Conservation (phyloP, 2,329 filamentous ascomycete genomes). For the Colletotrichum abscissum region DNA sequence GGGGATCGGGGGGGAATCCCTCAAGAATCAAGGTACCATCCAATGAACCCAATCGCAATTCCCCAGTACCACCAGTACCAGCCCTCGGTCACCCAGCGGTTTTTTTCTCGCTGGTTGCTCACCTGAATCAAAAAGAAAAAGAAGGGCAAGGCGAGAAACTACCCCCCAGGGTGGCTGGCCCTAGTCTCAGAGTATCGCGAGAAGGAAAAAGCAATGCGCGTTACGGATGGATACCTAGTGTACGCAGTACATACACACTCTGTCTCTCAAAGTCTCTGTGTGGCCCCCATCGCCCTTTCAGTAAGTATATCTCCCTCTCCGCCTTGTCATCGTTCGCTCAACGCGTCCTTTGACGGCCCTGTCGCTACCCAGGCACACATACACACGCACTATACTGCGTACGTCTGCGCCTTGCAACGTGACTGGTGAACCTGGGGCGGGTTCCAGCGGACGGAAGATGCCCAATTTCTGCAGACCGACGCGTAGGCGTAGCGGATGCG, state of each 20-base stretch:
- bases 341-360: background rate
- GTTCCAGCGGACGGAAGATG: background rate
- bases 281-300: background rate
- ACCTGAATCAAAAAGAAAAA: constrained; percentile 25
- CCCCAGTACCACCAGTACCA: background rate
- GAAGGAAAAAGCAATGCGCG: constrained; percentile 28
- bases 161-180: constrained; percentile 22
- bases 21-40: too few relatives aligned
- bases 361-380: background rate
- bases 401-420: background rate
- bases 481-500: background rate
- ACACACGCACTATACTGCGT: constrained; percentile 6
- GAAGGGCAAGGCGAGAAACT: constrained; percentile 21
- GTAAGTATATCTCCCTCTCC: background rate
- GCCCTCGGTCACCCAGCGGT: background rate
- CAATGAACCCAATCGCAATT: background rate
- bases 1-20: background rate
- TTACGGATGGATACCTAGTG: background rate
- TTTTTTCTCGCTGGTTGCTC: constrained; percentile 14
- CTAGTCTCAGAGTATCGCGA: constrained; percentile 33
- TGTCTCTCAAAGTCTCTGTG: background rate
- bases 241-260: background rate
- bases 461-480: constrained; percentile 16
- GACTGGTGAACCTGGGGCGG: background rate
- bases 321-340: background rate